Conservation (phyloP, 345 rosid species). For the Gynandropsis gynandra region DNA sequence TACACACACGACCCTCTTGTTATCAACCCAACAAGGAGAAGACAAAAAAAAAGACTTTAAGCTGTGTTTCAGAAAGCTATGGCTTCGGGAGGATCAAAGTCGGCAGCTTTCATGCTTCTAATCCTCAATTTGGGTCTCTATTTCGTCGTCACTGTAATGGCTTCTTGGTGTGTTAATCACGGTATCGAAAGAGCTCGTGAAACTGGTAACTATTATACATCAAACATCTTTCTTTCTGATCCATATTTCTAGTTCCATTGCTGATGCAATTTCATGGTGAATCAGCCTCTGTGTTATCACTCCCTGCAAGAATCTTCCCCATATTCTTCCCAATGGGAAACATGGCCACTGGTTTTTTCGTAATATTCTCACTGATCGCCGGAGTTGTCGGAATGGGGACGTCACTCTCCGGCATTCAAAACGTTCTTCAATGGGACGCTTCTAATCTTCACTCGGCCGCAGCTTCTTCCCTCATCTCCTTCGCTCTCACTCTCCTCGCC, state of each 20-base stretch:
- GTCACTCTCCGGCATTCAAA: conserved; percentile 49
- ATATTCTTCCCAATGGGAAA: conserved; percentile 79
- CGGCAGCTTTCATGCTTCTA: conserved; percentile 55
- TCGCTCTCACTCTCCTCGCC: conserved; percentile 69
- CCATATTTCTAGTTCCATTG: no score
- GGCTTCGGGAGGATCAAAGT: conserved; percentile 62
- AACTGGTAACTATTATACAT: conserved; percentile 35
- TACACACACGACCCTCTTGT: no score
- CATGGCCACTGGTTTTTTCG: conserved; percentile 71
- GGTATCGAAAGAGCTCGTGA: conserved; percentile 53
- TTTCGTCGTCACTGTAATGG: conserved; percentile 49
- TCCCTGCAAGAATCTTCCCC: conserved; percentile 75
- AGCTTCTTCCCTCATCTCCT: conserved; percentile 51
- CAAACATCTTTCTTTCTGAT: neutral
- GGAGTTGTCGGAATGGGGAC: conserved; percentile 73
- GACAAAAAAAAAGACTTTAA: no score
- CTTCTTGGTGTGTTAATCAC: conserved; percentile 78
- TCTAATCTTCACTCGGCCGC: conserved; percentile 61
- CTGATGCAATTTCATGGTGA: no score
- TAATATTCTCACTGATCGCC: conserved; percentile 62
- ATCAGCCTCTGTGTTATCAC: conserved; percentile 61
- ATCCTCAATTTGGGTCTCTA: conserved; percentile 60
- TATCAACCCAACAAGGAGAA: no score
- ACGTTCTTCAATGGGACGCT: conserved; percentile 37
- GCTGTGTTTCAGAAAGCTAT: conserved; percentile 21